phyloP scores from a whole-genome alignment of 2,329 filamentous ascomycete species.

The Pestalotiopsis sp. region DNA sequence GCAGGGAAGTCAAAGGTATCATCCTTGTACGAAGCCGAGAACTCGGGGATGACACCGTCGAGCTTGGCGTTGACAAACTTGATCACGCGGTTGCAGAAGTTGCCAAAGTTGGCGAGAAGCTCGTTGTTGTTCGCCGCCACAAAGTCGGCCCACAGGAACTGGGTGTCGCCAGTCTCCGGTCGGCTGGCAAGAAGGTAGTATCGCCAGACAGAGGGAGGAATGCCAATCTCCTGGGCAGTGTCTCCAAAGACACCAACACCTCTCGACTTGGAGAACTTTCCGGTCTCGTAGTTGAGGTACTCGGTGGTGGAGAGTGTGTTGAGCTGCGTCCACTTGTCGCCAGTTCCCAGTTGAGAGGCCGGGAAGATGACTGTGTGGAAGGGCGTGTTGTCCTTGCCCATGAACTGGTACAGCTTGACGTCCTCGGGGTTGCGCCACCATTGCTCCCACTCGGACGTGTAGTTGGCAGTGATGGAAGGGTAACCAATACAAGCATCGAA shows the following conservation, averaged over 20 bases:
- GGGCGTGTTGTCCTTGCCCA: slow-evolving; percentile 75
- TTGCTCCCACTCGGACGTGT: slow-evolving; percentile 72
- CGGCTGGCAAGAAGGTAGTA: slow-evolving; percentile 75
- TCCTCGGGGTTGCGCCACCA: slow-evolving; percentile 78
- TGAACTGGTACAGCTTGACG: slow-evolving; percentile 76
- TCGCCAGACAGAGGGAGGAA: slow-evolving; percentile 73
- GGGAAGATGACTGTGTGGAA: slow-evolving; percentile 82
- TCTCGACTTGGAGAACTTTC: slow-evolving; percentile 76
- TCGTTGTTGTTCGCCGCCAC: slow-evolving; percentile 77
- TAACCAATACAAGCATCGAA: slow-evolving; percentile 82
- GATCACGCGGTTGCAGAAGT: slow-evolving; percentile 72
- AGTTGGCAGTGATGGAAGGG: slow-evolving; percentile 75
- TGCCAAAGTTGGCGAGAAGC: slow-evolving; percentile 66
- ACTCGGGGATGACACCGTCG: slow-evolving; percentile 69
- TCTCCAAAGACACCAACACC: slow-evolving; percentile 77
- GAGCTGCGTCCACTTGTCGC: slow-evolving; percentile 74
- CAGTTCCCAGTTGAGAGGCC: slow-evolving; percentile 69
- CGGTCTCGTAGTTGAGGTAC: slow-evolving; percentile 71
- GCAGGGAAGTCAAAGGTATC: slow-evolving; percentile 51
- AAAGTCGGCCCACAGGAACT: slow-evolving; percentile 75
- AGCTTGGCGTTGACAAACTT: slow-evolving; percentile 81
- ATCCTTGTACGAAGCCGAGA: slow-evolving; percentile 55
- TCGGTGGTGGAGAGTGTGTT: slow-evolving; percentile 75
- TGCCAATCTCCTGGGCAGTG: slow-evolving; percentile 70
- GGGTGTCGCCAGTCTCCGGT: slow-evolving; percentile 73